These are phyloP conservation scores for Ogataea methylovora DNA, from an alignment of 805 yeast species.

Conservation along the genomic window DNA sequence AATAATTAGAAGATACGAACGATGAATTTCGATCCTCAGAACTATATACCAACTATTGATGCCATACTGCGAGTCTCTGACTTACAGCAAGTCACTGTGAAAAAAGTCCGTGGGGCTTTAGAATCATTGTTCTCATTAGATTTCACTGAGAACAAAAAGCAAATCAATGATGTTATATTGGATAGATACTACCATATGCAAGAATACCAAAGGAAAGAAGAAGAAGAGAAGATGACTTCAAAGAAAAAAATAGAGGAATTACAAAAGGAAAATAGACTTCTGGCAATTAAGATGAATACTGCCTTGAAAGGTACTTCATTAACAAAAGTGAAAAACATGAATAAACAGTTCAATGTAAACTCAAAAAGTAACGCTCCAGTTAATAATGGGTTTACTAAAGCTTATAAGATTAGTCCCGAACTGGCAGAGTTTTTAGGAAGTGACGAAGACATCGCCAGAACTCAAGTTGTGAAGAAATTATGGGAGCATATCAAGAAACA, in stretches of 20 bases:
- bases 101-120: slow-evolving; percentile 62
- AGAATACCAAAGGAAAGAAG: slow-evolving; percentile 28
- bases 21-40: too few relatives aligned
- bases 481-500: slow-evolving; percentile 67
- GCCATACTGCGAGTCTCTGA: slow-evolving; percentile 69
- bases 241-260: slow-evolving; percentile 27
- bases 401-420: slow-evolving; percentile 41
- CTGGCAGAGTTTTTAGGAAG: slow-evolving; percentile 43
- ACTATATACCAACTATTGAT: slow-evolving; percentile 58
- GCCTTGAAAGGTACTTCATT: neutral
- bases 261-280: slow-evolving; percentile 39
- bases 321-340: slow-evolving; percentile 12
- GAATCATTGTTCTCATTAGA: slow-evolving; percentile 59
- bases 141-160: slow-evolving; percentile 40
- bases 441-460: slow-evolving; percentile 41
- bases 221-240: slow-evolving; percentile 5
- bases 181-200: slow-evolving; percentile 44
- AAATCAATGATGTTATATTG: slow-evolving; percentile 52
- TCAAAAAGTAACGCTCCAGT: slow-evolving; percentile 19
- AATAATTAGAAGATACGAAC: too few relatives aligned
- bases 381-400: slow-evolving; percentile 28
- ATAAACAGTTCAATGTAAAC: slow-evolving; percentile 3
- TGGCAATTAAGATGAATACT: slow-evolving; percentile 38
- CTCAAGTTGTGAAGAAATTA: slow-evolving; percentile 59
- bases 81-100: slow-evolving; percentile 61